Conservation (phyloP, 2,329 filamentous ascomycete species). For the Teratosphaeria destructans region DNA sequence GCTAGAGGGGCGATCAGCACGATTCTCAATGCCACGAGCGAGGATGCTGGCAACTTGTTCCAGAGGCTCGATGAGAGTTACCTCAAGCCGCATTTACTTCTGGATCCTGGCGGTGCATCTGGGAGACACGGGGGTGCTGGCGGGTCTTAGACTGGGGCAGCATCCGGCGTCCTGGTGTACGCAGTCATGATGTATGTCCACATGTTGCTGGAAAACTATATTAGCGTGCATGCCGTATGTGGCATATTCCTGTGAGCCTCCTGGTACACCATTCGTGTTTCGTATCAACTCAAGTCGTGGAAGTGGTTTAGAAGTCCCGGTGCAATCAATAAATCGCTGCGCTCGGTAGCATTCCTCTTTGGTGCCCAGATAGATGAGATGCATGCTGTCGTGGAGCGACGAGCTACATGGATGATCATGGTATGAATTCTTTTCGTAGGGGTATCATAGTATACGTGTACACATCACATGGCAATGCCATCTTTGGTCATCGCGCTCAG, state of each 20-base stretch:
- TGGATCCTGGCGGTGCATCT: constrained; percentile 50
- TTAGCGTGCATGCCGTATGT: no score
- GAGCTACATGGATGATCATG: background rate
- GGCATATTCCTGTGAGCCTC: no score
- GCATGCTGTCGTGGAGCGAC: background rate
- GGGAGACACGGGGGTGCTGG: background rate
- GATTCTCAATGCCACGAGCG: constrained; percentile 63
- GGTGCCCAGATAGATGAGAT: no score
- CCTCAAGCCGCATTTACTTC: constrained; percentile 80
- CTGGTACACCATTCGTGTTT: no score
- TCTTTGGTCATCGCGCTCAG: background rate
- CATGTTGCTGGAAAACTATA: no score
- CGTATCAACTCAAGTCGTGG: no score
- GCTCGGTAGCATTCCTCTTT: no score
- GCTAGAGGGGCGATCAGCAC: constrained; percentile 69
- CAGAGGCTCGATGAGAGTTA: constrained; percentile 90
- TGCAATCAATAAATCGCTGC: no score
- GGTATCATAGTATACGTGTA: background rate
- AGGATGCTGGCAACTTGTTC: constrained; percentile 85
- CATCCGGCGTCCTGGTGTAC: background rate
- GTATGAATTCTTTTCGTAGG: background rate
- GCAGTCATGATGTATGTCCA: background rate
- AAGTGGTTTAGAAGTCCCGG: no score
- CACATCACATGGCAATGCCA: background rate
- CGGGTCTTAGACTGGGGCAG: background rate